Evolutionary conservation across 139 green algal genomes (phyloP), one percentile per base, ranked within the genome.

Genomic region (Micromonas pusilla): DNA sequence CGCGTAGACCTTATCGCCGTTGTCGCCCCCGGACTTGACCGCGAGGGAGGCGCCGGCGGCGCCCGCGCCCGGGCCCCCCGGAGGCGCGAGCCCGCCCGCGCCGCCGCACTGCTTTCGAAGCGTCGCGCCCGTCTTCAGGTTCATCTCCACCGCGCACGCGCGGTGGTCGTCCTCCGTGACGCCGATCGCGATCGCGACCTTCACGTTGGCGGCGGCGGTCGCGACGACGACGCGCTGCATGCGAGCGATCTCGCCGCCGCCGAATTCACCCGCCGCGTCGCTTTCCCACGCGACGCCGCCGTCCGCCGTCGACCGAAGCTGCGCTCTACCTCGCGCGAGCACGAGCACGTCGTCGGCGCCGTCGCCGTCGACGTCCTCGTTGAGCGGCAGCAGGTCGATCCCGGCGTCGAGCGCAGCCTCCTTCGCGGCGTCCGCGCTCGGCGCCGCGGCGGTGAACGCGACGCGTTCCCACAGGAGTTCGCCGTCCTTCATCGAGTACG

Each of bases 331-430:
- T 52, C 52, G 45, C 1, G 37, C 38, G 2, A 77, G 38, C n/a
- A 32, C 25, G 21, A 66, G 23, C n/a, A 77, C 13, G 39, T 77
- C 71, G 2, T 66, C 36, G 6, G n/a, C 52, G 37, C 26, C 39
- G 39, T 66, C 37, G 21, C 71, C 71, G 39, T 77, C 71, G 19
- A 68, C 52, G 39, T 77, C 71, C 19, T 21, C 26, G 37, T 36
- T 28, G 13, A 66, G n/a, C 20, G 26, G 33, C 30, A 78, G 53
- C 1, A 45, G 25, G 4, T 68, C 53, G 20, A 52, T 28, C 34
- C 52, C 72, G 16, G 21, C 2, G 25, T 70, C 52, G 20, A n/a
- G 30, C 25, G 9, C 68, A 19, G 20, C 21, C 37, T 63, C 36
- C 36, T 21, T 21, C 21, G 20, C 16, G 19, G 34, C 53, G n/a